phyloP scores from a whole-genome alignment of 345 rosid genomes.

The Brassica carinata region DNA sequence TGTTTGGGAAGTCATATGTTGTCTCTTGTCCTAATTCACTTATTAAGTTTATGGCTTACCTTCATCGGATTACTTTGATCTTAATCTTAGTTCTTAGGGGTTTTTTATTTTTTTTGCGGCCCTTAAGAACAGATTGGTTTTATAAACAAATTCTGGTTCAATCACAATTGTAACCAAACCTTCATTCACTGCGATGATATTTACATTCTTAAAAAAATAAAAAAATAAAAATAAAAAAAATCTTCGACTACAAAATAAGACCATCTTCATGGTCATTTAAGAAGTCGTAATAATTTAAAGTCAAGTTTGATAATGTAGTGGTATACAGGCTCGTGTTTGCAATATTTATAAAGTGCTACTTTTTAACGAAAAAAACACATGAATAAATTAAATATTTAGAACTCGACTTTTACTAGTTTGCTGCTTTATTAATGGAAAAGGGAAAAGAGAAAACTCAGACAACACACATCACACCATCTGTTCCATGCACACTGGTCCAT shows the following conservation, averaged over 20 bases:
- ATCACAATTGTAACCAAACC: no score
- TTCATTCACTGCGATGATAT: no score
- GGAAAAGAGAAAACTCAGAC: constrained; percentile 13
- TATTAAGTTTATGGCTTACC: no score
- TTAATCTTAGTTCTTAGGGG: no score
- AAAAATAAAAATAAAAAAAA: neutral
- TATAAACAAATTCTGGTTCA: no score
- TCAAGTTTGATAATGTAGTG: constrained; percentile 31
- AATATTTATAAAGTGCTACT: constrained; percentile 6
- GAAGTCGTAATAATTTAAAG: constrained; percentile 12
- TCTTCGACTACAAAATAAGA: constrained; percentile 30
- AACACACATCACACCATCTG: constrained; percentile 29
- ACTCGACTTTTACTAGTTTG: constrained; percentile 31
- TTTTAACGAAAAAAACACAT: neutral
- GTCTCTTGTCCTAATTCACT: no score
- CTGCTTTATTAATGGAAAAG: constrained; percentile 29
- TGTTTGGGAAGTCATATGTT: no score
- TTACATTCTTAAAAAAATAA: no score
- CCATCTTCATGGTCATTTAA: constrained; percentile 7
- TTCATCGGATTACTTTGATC: no score
- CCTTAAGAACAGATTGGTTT: no score
- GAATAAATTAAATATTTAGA: constrained; percentile 3
- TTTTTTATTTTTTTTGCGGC: no score
- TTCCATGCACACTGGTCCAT: constrained; percentile 28
- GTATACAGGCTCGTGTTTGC: constrained; percentile 36